A percentile compares a stretch with the other conserved stretches of the same genome.
phyloP scores from a whole-genome alignment of 129 eudicot species.

The Artemisia tridentata region DNA sequence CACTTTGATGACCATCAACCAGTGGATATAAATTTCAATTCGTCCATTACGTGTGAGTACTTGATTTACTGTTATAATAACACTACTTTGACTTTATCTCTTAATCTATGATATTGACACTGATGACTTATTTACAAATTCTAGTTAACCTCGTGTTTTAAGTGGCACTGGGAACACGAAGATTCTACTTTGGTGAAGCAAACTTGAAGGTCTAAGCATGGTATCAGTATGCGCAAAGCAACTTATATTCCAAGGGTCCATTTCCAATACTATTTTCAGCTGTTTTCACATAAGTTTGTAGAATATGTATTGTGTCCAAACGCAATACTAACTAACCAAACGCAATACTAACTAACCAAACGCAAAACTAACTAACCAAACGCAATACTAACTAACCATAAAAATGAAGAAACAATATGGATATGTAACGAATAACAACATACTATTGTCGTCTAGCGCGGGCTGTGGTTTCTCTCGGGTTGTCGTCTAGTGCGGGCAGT shows the following conservation, averaged over 20 bases:
- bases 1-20: constrained; percentile 20
- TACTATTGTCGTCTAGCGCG: too few species aligned
- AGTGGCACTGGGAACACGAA: constrained; percentile 22
- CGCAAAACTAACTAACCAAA: too few species aligned
- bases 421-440: too few species aligned
- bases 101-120: neutral
- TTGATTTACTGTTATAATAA: neutral
- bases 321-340: too few species aligned
- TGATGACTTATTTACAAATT: neutral
- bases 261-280: neutral
- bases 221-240: neutral
- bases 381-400: too few species aligned
- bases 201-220: constrained; percentile 9
- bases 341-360: too few species aligned
- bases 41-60: constrained; percentile 41
- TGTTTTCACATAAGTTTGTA: neutral
- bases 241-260: neutral
- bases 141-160: neutral
- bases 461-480: too few species aligned
- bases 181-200: constrained; percentile 14
- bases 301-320: too few species aligned
- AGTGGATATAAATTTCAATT: constrained; percentile 22
- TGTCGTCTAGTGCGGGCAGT: too few species aligned
- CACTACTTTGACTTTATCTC: neutral
- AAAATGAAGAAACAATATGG: too few species aligned